A percentile compares a stretch with the other conserved stretches of the same genome.
Evolutionary conservation across 208 protist genomes (phyloP).

Genomic region (Zelonia costaricensis): DNA sequence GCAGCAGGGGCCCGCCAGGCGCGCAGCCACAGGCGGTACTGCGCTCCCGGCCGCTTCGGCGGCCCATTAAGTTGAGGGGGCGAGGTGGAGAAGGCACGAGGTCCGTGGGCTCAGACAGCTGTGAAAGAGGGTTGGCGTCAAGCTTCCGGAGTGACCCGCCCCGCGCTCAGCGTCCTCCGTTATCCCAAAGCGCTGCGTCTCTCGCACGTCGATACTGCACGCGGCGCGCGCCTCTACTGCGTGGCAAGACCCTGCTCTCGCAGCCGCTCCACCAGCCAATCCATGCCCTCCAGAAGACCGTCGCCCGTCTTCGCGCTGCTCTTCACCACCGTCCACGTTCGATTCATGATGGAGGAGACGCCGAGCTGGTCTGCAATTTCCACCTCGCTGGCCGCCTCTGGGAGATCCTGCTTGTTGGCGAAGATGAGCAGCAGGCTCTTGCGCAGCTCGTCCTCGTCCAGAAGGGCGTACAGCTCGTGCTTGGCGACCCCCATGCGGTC

Average conservation of each 20-base stretch:
- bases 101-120: too few relatives aligned
- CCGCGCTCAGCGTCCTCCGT: too few relatives aligned
- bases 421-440: constrained; percentile 93
- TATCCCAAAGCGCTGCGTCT: too few relatives aligned
- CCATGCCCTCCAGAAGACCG: constrained; percentile 93
- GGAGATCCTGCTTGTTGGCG: constrained; percentile 96
- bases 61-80: too few relatives aligned
- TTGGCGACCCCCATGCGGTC: constrained; percentile 91
- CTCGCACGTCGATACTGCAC: too few relatives aligned
- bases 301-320: constrained; percentile 95
- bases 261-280: constrained; percentile 92
- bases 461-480: constrained; percentile 84
- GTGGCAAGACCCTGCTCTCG: constrained; percentile 50
- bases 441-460: constrained; percentile 89
- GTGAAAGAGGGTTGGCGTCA: too few relatives aligned
- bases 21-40: too few relatives aligned
- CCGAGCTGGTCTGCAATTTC: constrained; percentile 81
- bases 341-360: constrained; percentile 81
- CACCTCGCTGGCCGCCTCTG: constrained; percentile 57
- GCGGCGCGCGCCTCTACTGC: neutral
- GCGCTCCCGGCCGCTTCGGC: too few relatives aligned
- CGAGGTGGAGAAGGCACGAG: too few relatives aligned
- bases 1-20: too few relatives aligned
- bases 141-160: too few relatives aligned
- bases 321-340: constrained; percentile 94